phyloP scores from a whole-genome alignment of 2,329 filamentous ascomycete genomes.

The Fusarium siculi region DNA sequence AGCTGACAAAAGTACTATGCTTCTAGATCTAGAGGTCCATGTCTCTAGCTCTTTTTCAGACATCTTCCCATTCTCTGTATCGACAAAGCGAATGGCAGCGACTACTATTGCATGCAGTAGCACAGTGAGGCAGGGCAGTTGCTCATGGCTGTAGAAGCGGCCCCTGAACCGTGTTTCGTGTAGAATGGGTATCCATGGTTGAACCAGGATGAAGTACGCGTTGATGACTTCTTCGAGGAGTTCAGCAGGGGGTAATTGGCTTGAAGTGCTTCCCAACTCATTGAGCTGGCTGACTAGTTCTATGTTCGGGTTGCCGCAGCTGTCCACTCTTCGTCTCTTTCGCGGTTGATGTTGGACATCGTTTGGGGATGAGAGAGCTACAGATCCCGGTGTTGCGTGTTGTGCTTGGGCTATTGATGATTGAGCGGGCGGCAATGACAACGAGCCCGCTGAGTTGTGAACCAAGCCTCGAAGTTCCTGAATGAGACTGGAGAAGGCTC shows the following conservation, averaged over 20 bases:
- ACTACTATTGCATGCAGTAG: slow-evolving; percentile 37
- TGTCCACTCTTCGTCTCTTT: slow-evolving; percentile 34
- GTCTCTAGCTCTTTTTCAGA: slow-evolving; percentile 2
- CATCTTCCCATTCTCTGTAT: neutral
- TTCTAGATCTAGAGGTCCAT: slow-evolving; percentile 27
- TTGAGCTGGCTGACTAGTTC: slow-evolving; percentile 32
- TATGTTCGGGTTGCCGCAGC: slow-evolving; percentile 38
- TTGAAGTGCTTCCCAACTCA: slow-evolving; percentile 8
- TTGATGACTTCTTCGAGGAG: slow-evolving; percentile 35
- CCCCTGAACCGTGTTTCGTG: slow-evolving; percentile 38
- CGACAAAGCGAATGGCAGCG: slow-evolving; percentile 34
- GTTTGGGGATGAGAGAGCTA: neutral
- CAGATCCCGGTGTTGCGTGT: neutral
- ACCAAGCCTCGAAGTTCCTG: slow-evolving; percentile 29
- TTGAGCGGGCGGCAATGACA: neutral
- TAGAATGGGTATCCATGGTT: slow-evolving; percentile 37
- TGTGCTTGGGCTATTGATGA: neutral
- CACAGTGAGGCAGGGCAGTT: slow-evolving; percentile 21
- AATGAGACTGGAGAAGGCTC: slow-evolving; percentile 29
- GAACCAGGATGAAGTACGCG: slow-evolving; percentile 33
- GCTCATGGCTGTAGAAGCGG: slow-evolving; percentile 33
- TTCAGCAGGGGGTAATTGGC: slow-evolving; percentile 26
- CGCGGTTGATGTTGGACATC: slow-evolving; percentile 16
- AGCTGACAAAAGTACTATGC: slow-evolving; percentile 31
- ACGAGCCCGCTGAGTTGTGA: neutral